Conservation (phyloP, 495 filamentous ascomycete species). For the Talaromyces proteolyticus region DNA sequence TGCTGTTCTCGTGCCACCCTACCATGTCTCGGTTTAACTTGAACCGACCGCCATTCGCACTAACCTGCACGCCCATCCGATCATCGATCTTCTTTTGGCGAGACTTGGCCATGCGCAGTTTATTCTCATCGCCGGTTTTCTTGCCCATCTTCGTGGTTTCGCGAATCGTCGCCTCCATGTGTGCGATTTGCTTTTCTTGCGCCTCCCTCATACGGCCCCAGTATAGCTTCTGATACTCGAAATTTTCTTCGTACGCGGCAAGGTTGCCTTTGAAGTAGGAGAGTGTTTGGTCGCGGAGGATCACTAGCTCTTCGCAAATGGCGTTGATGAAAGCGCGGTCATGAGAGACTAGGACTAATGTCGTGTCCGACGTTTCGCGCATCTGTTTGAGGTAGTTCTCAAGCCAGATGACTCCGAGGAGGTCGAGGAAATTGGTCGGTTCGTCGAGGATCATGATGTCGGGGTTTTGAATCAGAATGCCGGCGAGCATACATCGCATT, state of each 20-base stretch:
- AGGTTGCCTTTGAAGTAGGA: slow-evolving; percentile 68
- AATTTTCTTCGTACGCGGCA: slow-evolving; percentile 58
- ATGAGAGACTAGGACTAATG: slow-evolving; percentile 70
- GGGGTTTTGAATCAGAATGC: slow-evolving; percentile 59
- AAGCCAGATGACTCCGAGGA: slow-evolving; percentile 79
- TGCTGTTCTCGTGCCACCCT: slow-evolving; percentile 49
- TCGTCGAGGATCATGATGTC: slow-evolving; percentile 83
- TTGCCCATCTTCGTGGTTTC: slow-evolving; percentile 63
- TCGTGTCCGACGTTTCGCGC: slow-evolving; percentile 27
- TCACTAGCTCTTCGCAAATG: slow-evolving; percentile 69
- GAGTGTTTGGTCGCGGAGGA: slow-evolving; percentile 54
- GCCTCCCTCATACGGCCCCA: slow-evolving; percentile 72
- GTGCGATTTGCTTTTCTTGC: slow-evolving; percentile 67
- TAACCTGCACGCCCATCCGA: slow-evolving; percentile 66
- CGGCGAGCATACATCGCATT: slow-evolving; percentile 66
- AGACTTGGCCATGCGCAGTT: slow-evolving; percentile 69
- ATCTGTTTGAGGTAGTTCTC: slow-evolving; percentile 59
- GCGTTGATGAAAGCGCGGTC: slow-evolving; percentile 69
- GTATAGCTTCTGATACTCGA: slow-evolving; percentile 56
- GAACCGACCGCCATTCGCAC: slow-evolving; percentile 63
- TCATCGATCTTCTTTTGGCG: slow-evolving; percentile 79
- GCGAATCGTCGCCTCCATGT: slow-evolving; percentile 71
- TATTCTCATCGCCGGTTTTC: slow-evolving; percentile 70
- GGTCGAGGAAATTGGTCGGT: slow-evolving; percentile 79
- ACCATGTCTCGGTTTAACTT: slow-evolving; percentile 69